Base-by-base conservation (phyloP, 1,139 yeast genomes). In the Kurtzmaniella quercitrusa region DNA sequence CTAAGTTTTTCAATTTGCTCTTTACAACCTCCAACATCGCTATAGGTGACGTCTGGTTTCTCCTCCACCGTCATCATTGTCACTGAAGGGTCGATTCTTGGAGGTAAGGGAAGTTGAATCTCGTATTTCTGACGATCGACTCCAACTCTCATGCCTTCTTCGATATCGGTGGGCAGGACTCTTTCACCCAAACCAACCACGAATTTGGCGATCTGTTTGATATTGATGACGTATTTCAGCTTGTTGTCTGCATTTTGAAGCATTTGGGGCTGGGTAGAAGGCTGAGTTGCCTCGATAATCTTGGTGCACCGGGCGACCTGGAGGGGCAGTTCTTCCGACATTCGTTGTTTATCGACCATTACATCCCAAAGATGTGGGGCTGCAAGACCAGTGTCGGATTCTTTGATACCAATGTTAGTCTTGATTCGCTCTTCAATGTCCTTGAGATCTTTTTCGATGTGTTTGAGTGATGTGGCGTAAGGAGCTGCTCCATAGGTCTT, bases 21-120 rank as follows among this genome's bases (percentile, higher is more conserved):
- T 70, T 93, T 93, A 65, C 96, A 89, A 25, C 98, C 98, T 56
- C 98, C 98, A 48, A 93, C 93, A 64, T 93, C 98, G 50, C 86
- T 79, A 60, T 85, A 85, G 11, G 94, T 85, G 33, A 85, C 93
- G 66, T 85, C 94, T 15, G 98, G 98, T 66, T 93, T 93, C 64
- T 93, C 98, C 65, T 93, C 98, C 43, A 93, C 98, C 1, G 98
- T 91, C 98, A 93, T 93, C 98, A 93, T 93, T n/a, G 98, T 93
- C 43, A 93, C 98, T 15, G 91, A 81, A 10, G 98, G 98, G 65
- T 93, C 98, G 61, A 93, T 93, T 61, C 96, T 77, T 43, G 99
- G 98, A 18, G 98, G 98, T 53, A 94, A 75, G 21, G 99, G 98
- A 57, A 93, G 77, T 73, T 90, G 96, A 60, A 93, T 93, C 65